A percentile compares a stretch with the other conserved stretches of the same genome.
These are phyloP conservation scores for Barnettozyma sucrosica DNA, from an alignment of 805 yeast genomes.

Conservation along the genomic window DNA sequence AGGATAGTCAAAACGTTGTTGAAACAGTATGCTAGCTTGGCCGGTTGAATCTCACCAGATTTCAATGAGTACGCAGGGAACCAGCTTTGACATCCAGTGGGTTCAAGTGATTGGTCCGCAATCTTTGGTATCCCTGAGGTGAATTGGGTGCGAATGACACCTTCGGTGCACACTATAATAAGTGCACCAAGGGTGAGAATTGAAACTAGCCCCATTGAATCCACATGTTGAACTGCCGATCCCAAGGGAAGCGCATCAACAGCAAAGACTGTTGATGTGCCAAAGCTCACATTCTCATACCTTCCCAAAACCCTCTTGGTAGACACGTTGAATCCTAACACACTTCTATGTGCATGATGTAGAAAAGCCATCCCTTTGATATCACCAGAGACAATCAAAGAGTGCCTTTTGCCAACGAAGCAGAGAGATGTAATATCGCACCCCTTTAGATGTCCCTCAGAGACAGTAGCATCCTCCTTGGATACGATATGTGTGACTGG, in stretches of 20 bases:
- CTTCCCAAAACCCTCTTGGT: constrained; percentile 51
- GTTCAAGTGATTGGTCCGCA: constrained; percentile 25
- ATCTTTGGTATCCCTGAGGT: constrained; percentile 44
- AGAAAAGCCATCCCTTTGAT: constrained; percentile 49
- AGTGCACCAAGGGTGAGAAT: constrained; percentile 47
- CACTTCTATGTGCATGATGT: constrained; percentile 58
- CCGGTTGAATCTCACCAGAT: constrained; percentile 26
- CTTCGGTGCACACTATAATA: constrained; percentile 50
- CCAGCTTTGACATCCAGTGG: constrained; percentile 54
- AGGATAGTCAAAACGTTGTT: constrained; percentile 51
- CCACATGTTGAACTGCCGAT: constrained; percentile 45
- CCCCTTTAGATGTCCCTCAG: constrained; percentile 29
- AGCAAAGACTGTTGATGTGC: constrained; percentile 30
- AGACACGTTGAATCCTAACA: constrained; percentile 44
- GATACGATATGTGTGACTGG: constrained; percentile 23
- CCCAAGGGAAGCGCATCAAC: constrained; percentile 58
- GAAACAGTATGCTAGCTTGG: constrained; percentile 66
- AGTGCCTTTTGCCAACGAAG: constrained; percentile 45
- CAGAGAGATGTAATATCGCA: constrained; percentile 36
- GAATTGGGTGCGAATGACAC: constrained; percentile 44
- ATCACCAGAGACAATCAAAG: constrained; percentile 54
- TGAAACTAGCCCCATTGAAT: constrained; percentile 54
- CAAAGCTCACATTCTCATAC: constrained; percentile 23
- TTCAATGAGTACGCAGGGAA: constrained; percentile 43
- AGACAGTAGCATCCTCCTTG: constrained; percentile 19